Conservation (phyloP, 768 basidiomycete genomes). For the Neoboletus brunneissimus region DNA sequence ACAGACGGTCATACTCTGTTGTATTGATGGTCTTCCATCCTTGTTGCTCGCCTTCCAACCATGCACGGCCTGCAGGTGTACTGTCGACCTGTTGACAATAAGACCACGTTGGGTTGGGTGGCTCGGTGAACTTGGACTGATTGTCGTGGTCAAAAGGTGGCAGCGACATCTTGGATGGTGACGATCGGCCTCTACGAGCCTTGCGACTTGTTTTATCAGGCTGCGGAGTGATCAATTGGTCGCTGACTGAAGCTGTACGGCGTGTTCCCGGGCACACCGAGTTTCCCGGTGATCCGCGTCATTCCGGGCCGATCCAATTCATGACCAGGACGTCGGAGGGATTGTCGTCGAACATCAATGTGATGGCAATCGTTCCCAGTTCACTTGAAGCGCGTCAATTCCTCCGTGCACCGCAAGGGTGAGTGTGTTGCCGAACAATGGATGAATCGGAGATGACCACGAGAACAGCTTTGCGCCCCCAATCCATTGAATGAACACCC, state of each 20-base stretch:
- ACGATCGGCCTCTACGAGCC: background rate
- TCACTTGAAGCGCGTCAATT: background rate
- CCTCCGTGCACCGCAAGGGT: background rate
- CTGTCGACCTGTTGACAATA: constrained; percentile 31
- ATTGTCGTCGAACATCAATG: background rate
- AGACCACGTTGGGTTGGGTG: constrained; percentile 33
- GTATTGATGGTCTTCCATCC: constrained; percentile 37
- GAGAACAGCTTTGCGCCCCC: background rate
- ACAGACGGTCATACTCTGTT: constrained; percentile 28
- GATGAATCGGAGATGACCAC: background rate
- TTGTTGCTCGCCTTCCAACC: constrained; percentile 34
- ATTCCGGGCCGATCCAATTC: background rate
- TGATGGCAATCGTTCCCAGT: background rate
- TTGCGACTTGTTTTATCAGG: background rate
- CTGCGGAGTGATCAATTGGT: too few relatives aligned
- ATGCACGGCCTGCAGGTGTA: constrained; percentile 29
- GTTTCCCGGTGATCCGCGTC: background rate
- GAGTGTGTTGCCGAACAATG: background rate
- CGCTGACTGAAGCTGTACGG: too few relatives aligned
- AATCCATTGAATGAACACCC: background rate
- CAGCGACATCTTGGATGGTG: constrained; percentile 23
- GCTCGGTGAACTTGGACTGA: constrained; percentile 25
- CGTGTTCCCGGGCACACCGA: background rate
- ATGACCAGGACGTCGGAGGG: background rate
- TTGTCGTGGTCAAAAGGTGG: constrained; percentile 25